Evolutionary conservation across 129 eudicot species (phyloP).

Genomic region (Flaveria linearis): DNA sequence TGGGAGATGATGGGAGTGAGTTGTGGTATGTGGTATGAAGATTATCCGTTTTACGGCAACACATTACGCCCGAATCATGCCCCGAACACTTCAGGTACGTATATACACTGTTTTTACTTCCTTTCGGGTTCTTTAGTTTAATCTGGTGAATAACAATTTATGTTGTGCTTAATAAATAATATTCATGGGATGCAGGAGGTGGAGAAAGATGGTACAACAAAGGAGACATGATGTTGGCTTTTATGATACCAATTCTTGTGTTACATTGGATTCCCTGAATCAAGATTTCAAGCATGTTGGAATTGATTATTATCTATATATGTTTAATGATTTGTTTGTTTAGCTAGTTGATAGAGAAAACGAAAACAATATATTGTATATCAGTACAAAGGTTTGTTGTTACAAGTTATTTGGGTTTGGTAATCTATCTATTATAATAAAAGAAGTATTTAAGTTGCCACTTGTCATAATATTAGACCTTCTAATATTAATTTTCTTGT

Average conservation of each 20-base stretch:
- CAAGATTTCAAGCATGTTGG: background rate
- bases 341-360: background rate
- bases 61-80: background rate
- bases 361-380: background rate
- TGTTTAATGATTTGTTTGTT: background rate
- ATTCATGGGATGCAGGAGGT: background rate
- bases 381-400: background rate
- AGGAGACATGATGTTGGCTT: slow-evolving; percentile 24
- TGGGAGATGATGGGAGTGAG: slow-evolving; percentile 37
- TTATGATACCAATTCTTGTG: slow-evolving; percentile 14
- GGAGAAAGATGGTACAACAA: background rate
- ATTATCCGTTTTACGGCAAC: slow-evolving; percentile 17
- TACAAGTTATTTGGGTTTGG: background rate
- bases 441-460: too few species aligned
- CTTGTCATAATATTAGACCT: too few species aligned
- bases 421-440: too few species aligned
- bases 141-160: background rate
- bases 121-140: background rate
- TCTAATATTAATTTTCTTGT: too few species aligned
- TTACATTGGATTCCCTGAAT: slow-evolving; percentile 15
- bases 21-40: slow-evolving; percentile 32
- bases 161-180: too few species aligned
- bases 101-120: background rate
- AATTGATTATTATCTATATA: too few species aligned
- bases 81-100: slow-evolving; percentile 22